Evolutionary conservation across 2,329 filamentous ascomycete genomes (phyloP).

Genomic region (Penicillium olsonii): DNA sequence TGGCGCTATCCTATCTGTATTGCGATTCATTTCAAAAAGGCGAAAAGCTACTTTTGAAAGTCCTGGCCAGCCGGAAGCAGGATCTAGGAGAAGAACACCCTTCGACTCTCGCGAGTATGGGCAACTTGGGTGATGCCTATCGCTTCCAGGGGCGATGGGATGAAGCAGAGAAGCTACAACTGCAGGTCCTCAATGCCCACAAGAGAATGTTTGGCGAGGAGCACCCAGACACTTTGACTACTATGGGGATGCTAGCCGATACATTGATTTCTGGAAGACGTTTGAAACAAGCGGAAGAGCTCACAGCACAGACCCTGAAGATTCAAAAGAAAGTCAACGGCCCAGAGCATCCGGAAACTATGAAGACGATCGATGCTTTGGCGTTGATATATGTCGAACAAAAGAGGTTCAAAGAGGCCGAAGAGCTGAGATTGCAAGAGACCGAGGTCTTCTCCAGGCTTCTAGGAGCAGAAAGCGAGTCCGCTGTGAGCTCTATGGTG

Average conservation of each 20-base stretch:
- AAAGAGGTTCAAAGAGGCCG: neutral
- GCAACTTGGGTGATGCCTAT: neutral
- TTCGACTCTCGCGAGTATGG: neutral
- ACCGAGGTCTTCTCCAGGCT: neutral
- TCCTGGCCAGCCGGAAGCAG: no score
- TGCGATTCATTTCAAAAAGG: neutral
- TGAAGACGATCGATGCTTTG: neutral
- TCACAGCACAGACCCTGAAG: neutral
- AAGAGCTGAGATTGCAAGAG: neutral
- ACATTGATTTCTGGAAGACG: neutral
- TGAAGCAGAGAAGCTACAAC: neutral
- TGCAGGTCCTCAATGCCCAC: neutral
- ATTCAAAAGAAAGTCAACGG: neutral
- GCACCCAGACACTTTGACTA: neutral
- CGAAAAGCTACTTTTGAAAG: neutral
- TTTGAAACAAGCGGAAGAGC: neutral
- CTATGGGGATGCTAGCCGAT: neutral
- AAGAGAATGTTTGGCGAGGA: neutral
- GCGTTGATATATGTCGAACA: neutral
- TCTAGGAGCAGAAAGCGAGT: neutral
- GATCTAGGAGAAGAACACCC: neutral
- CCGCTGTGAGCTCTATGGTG: neutral
- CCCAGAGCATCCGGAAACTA: neutral
- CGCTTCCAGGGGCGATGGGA: neutral
- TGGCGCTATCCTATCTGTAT: slow-evolving; percentile 18